Percentiles rank a stretch among this genome's conserved stretches.
These are phyloP conservation scores for Chaetoceros tenuissimus DNA, from an alignment of 108 stramenopile species.

Conservation along the genomic window DNA sequence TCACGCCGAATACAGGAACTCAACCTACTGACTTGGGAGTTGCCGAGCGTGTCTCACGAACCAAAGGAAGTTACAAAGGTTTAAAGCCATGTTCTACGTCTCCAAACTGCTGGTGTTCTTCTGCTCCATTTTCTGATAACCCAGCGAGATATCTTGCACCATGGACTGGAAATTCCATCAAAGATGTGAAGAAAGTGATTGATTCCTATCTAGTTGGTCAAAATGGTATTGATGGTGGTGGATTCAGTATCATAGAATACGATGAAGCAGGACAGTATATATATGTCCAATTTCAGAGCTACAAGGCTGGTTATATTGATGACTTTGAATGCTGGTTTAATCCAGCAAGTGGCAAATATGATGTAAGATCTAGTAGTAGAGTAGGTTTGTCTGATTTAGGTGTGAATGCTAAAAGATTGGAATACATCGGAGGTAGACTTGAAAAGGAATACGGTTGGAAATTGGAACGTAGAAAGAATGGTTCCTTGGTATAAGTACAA, in stretches of 20 bases:
- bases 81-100: neutral
- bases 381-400: constrained; percentile 4
- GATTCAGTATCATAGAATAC: neutral
- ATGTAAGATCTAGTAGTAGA: neutral
- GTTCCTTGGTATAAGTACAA: constrained; percentile 13
- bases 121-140: neutral
- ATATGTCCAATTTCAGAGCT: neutral
- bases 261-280: neutral
- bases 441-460: constrained; percentile 19
- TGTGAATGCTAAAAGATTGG: too few relatives aligned
- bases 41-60: neutral
- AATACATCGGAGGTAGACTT: constrained; percentile 9
- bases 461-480: constrained; percentile 8
- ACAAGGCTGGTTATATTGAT: neutral
- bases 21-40: constrained; percentile 11
- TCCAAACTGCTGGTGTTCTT: neutral
- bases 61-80: neutral
- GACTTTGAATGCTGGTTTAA: neutral
- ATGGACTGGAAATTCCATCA: neutral
- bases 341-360: neutral
- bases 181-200: constrained; percentile 1
- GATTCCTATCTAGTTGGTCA: neutral
- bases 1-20: constrained; percentile 1
- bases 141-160: neutral
- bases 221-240: constrained; percentile 1